Base-by-base conservation (phyloP, 179 eudicot genomes). In the Patellifolia procumbens region DNA sequence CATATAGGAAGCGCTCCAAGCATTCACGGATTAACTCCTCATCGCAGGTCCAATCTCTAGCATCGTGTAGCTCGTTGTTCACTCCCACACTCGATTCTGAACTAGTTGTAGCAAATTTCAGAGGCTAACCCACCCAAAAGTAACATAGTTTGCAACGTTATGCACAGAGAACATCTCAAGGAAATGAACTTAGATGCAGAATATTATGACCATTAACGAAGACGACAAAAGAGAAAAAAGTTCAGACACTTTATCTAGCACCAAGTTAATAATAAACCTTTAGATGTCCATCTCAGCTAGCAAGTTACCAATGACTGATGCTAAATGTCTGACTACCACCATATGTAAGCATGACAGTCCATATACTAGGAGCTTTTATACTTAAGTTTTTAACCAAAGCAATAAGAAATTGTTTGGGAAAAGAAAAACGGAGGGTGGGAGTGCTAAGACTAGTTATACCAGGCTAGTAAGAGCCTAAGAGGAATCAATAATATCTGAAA, bases 1-100 rank as follows among this genome's bases (percentile, higher is more conserved):
- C 71, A 69, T 88, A 90, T 52, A 87, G 81, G 84, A 94, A 94
- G 73, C 98, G 89, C 84, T 86, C 86, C 92, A 94, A 86, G 84
- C 97, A 92, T 43, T 82, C 82, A 26, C 60, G 72, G 78, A 88
- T 83, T 74, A 94, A 80, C 72, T 92, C 92, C 73, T 88, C 78
- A 73, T 88, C 90, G 78, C 48, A 75, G n/a, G 70, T 77, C 70
- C 68, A 65, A 75, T 60, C 76, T 42, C 26, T 32, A 73, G 52
- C 70, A 66, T 75, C 79, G 16, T 69, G 74, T 55, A 63, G 81
- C 65, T 66, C 81, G 29, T 74, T 56, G 4, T 28, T 71, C 60
- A 78, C 72, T 73, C 70, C 83, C 39, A 35, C 49, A 72, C 65
- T 61, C 63, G 81, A 73, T 77, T 85, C 87, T 86, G 62, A 45